phyloP scores from a whole-genome alignment of 2,329 filamentous ascomycete species.

The Aschersonia sp. region DNA sequence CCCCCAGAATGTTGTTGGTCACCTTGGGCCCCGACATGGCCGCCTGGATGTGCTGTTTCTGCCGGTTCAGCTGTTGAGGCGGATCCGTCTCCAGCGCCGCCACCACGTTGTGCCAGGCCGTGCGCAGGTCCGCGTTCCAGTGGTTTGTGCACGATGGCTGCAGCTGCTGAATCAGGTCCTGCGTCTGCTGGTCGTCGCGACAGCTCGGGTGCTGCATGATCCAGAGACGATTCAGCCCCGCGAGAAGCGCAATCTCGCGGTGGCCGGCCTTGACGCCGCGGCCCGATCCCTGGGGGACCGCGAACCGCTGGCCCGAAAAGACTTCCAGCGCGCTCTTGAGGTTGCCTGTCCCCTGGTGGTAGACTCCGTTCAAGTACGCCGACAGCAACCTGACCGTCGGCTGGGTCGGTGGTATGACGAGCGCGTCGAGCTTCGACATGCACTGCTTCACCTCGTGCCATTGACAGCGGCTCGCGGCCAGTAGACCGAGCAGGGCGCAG shows the following conservation, averaged over 20 bases:
- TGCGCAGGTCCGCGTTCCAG: constrained; percentile 59
- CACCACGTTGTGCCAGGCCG: constrained; percentile 63
- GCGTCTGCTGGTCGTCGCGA: constrained; percentile 41
- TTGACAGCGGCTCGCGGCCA: constrained; percentile 55
- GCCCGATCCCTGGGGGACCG: constrained; percentile 20
- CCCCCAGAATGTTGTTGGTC: constrained; percentile 61
- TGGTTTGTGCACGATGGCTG: constrained; percentile 54
- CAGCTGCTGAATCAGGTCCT: constrained; percentile 48
- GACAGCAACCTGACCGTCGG: constrained; percentile 33
- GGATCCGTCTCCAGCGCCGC: constrained; percentile 50
- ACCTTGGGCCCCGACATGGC: constrained; percentile 56
- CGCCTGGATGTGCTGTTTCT: constrained; percentile 63
- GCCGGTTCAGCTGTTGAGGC: constrained; percentile 54
- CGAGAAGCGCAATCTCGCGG: constrained; percentile 51
- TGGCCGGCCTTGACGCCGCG: constrained; percentile 33
- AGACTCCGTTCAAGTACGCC: constrained; percentile 60
- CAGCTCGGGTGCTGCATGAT: constrained; percentile 52
- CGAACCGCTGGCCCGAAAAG: constrained; percentile 49
- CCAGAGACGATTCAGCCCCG: constrained; percentile 53
- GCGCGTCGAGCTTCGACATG: constrained; percentile 35
- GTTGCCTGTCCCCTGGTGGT: constrained; percentile 63
- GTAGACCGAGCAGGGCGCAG: constrained; percentile 55
- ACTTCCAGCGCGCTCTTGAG: constrained; percentile 51
- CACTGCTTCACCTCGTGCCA: constrained; percentile 49
- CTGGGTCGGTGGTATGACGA: constrained; percentile 24